A percentile compares a stretch with the other conserved stretches of the same genome.
phyloP scores from a whole-genome alignment of 306 rosid genomes.

The Cicer pinnatifidum region DNA sequence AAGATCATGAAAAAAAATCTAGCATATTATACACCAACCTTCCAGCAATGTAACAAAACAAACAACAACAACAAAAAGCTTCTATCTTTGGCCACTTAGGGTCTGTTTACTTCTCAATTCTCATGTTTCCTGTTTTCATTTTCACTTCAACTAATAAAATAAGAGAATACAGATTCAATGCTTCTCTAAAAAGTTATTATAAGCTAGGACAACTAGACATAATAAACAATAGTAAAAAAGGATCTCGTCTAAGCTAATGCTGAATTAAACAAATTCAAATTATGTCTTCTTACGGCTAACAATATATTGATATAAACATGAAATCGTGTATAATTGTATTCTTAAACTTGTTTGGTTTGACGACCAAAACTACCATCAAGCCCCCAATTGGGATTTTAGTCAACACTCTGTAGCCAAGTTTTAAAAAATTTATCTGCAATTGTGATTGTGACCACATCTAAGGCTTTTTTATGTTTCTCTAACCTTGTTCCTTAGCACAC shows the following conservation, averaged over 20 bases:
- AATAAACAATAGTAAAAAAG: constrained; percentile 9
- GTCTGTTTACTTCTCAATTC: too few species aligned
- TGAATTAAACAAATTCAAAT: constrained; percentile 1
- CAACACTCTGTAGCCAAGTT: background rate
- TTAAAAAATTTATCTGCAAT: background rate
- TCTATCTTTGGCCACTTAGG: too few species aligned
- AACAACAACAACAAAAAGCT: too few species aligned
- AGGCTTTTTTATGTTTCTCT: background rate
- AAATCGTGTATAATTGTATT: constrained; percentile 3
- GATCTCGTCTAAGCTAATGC: constrained; percentile 17
- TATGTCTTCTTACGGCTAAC: constrained; percentile 1
- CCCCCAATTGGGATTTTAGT: background rate
- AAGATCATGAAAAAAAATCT: constrained; percentile 2
- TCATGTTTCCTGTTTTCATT: too few species aligned
- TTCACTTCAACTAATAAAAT: too few species aligned
- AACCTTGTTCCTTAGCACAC: background rate
- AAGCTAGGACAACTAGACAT: constrained; percentile 15
- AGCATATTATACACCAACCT: background rate
- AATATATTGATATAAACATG: background rate
- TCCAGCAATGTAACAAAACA: too few species aligned
- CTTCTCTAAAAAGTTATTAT: too few species aligned
- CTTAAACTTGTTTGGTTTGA: background rate
- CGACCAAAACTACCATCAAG: constrained; percentile 5
- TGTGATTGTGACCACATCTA: background rate
- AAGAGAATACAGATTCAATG: too few species aligned